Conservation (phyloP, 2,329 filamentous ascomycete species). For the Colletotrichum cereale region DNA sequence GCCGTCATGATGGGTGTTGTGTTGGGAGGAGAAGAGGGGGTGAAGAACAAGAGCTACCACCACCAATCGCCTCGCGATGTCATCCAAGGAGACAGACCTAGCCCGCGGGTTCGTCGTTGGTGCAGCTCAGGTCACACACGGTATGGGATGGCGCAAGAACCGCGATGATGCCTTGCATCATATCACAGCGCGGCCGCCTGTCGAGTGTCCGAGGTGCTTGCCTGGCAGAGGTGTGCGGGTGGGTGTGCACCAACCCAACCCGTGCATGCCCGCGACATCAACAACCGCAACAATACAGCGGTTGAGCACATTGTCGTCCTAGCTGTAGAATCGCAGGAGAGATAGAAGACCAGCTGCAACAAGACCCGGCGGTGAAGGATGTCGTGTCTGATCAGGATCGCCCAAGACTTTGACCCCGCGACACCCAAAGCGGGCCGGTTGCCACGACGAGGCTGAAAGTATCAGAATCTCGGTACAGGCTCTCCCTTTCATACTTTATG, state of each 20-base stretch:
- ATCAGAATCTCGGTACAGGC: neutral
- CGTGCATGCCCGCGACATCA: neutral
- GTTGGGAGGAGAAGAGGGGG: neutral
- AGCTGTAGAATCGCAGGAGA: neutral
- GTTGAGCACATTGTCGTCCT: neutral
- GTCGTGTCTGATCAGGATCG: conserved; percentile 1
- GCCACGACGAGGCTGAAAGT: neutral
- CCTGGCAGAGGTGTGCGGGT: neutral
- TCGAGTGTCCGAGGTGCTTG: neutral
- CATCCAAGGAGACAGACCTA: neutral
- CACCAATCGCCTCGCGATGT: neutral
- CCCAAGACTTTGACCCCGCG: neutral
- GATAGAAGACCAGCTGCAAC: neutral
- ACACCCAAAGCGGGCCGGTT: neutral
- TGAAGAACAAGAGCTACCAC: neutral
- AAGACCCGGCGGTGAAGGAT: conserved; percentile 17
- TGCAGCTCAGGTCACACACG: conserved; percentile 1
- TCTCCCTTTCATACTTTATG: neutral
- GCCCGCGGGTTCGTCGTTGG: neutral
- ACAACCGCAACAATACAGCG: neutral
- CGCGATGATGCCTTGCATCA: neutral
- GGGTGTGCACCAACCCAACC: conserved; percentile 8
- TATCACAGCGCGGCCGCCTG: conserved; percentile 1
- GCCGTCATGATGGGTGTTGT: neutral
- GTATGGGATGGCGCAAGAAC: neutral